A percentile compares a stretch with the other conserved stretches of the same genome.
phyloP scores from a whole-genome alignment of 345 rosid species.

The Alliaria petiolata region DNA sequence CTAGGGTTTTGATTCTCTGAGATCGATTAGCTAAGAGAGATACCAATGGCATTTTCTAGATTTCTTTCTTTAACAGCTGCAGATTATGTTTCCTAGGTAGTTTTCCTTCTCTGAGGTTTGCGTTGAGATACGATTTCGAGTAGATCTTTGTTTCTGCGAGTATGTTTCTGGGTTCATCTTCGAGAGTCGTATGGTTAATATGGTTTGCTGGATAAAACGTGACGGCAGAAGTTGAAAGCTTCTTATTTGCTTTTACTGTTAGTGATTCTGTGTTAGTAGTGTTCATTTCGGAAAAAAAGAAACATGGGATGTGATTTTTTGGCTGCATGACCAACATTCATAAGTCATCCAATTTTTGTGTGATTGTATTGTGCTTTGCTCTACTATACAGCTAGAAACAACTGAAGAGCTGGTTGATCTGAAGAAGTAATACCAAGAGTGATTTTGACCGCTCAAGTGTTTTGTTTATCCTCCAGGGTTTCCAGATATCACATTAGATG shows the following conservation, averaged over 20 bases:
- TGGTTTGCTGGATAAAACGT: not conserved
- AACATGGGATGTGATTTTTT: not conserved
- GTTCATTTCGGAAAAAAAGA: not conserved
- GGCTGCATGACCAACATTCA: not conserved
- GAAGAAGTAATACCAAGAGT: not conserved
- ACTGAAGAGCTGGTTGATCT: conserved; percentile 30
- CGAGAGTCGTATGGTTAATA: not conserved
- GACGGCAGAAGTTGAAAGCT: not conserved
- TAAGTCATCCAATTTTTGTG: not conserved
- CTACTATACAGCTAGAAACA: not conserved
- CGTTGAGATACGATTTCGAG: not conserved
- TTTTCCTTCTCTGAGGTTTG: not conserved
- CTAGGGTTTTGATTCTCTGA: conserved; percentile 2
- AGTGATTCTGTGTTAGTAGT: not conserved
- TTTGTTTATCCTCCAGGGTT: conserved; percentile 23
- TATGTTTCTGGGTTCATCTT: not conserved
- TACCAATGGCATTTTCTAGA: not conserved
- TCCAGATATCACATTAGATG: conserved; percentile 42
- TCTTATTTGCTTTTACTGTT: not conserved
- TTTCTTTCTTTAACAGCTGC: not conserved
- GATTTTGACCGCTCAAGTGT: conserved; percentile 7
- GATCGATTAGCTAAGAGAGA: not conserved
- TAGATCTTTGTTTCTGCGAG: not conserved
- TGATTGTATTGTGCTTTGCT: not conserved
- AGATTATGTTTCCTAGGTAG: not conserved